Evolutionary conservation across 495 filamentous ascomycete genomes (phyloP).

Genomic region (Penicillium angulare): DNA sequence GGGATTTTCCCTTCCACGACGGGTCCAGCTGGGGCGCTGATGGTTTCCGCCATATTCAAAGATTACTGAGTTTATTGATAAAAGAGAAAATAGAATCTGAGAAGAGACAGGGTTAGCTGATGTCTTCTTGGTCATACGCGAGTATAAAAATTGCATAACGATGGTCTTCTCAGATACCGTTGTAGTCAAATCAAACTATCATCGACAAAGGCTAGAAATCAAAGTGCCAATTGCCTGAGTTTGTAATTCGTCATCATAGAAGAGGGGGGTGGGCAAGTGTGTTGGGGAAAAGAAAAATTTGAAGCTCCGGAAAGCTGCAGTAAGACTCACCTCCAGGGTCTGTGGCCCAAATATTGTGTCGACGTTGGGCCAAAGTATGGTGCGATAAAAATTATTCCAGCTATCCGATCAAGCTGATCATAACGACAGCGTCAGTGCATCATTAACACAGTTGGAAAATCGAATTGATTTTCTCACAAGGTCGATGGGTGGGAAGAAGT

Average conservation of each 20-base stretch:
- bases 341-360: background rate
- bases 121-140: slow-evolving; percentile 8
- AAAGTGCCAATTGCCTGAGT: slow-evolving; percentile 58
- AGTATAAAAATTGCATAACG: slow-evolving; percentile 7
- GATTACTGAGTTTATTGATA: slow-evolving; percentile 13
- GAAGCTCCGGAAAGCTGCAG: slow-evolving; percentile 8
- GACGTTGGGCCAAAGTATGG: background rate
- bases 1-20: slow-evolving; percentile 8
- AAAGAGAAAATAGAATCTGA: slow-evolving; percentile 1
- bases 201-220: slow-evolving; percentile 76
- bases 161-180: slow-evolving; percentile 90
- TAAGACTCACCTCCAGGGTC: slow-evolving; percentile 17
- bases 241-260: slow-evolving; percentile 47
- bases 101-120: slow-evolving; percentile 23
- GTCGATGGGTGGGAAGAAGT: slow-evolving; percentile 15
- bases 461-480: slow-evolving; percentile 3
- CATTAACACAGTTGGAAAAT: slow-evolving; percentile 9
- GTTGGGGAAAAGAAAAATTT: background rate
- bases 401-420: background rate
- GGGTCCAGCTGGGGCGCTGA: slow-evolving; percentile 12
- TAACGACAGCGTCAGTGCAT: slow-evolving; percentile 10
- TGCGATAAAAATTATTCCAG: background rate
- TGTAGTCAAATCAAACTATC: slow-evolving; percentile 83
- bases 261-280: slow-evolving; percentile 7
- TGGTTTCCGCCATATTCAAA: slow-evolving; percentile 15